Base-by-base conservation (phyloP, 2,329 filamentous ascomycete species). In the Fusarium luffae region DNA sequence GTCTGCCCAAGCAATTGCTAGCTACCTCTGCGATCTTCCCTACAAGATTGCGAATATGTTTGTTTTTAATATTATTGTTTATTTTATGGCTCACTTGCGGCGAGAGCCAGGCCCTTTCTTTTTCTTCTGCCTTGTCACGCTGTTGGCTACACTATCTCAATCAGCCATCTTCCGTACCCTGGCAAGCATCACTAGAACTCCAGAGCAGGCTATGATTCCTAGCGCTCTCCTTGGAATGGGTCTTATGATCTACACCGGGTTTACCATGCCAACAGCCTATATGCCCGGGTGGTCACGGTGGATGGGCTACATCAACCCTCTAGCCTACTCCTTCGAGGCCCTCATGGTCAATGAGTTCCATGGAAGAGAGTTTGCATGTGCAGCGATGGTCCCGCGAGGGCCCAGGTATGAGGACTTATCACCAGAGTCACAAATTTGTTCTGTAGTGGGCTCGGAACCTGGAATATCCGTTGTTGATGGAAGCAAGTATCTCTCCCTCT, bases 11-110 rank as follows among this genome's bases (percentile, higher is more conserved):
- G 76, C 77, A 0, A 73, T 76, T 14, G 63, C 74, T 3, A 73
- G 74, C n/a, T 76, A 73, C 37, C 14, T 74, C 19, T 60, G 71
- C 4, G 74, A 76, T 3, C 40, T 76, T 1, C 74, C 74, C 2
- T 76, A 72, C 37, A 76, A 76, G 19, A 75, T 62, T 0, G 18
- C 51, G 41, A 75, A 76, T 57, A 75, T 73, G 72, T 55, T 76
- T 32, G 30, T 72, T 8, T 76, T 76, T 50, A 76, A 76, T 16
- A 0, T 72, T 0, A 3, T 86, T 0, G 77, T 92, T 0, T 92
- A 92, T 78, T 91, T 92, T 75, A 87, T 92, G 86, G 85, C 87
- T 0, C 85, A 89, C 62, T 81, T 92, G 4, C 84, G 87, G 54
- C 83, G 87, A 50, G 84, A 85, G 58, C 78, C 88, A 1, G 87